Conservation (phyloP, 164 flowering plant species). For the Vitis rotundifolia region DNA sequence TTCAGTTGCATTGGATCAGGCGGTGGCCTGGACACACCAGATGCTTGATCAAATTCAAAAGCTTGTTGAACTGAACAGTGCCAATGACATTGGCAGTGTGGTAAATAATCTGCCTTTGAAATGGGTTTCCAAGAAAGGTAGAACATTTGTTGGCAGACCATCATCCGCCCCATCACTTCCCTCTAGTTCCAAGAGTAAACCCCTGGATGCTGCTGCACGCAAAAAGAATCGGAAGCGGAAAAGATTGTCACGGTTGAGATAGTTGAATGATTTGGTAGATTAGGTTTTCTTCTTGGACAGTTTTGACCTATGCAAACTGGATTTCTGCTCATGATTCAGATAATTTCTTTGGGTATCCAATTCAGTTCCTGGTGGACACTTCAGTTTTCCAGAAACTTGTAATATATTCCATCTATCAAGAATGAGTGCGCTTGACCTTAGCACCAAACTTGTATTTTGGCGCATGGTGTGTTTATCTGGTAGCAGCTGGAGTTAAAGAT, state of each 20-base stretch:
- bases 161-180: constrained; percentile 37
- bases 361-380: not conserved
- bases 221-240: constrained; percentile 59
- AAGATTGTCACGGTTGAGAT: constrained; percentile 53
- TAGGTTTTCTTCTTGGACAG: not conserved
- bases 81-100: constrained; percentile 55
- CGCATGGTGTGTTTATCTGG: not conserved
- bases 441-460: not conserved
- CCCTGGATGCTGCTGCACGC: constrained; percentile 18
- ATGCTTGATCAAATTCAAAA: constrained; percentile 74
- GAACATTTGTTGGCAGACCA: constrained; percentile 61
- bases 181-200: constrained; percentile 29
- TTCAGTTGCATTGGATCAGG: constrained; percentile 69
- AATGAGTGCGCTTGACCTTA: not conserved
- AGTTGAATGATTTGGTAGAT: too few relatives aligned
- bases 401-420: not conserved
- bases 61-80: constrained; percentile 61
- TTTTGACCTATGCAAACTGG: constrained; percentile 2
- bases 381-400: not conserved
- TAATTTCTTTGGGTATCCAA: not conserved
- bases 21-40: constrained; percentile 71
- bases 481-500: not conserved
- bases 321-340: not conserved
- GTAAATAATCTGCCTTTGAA: constrained; percentile 68
- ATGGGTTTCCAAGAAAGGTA: constrained; percentile 71